Percentiles rank a stretch among this genome's conserved stretches.
These are phyloP conservation scores for Mycena vitilis DNA, from an alignment of 768 basidiomycete species.

Conservation along the genomic window DNA sequence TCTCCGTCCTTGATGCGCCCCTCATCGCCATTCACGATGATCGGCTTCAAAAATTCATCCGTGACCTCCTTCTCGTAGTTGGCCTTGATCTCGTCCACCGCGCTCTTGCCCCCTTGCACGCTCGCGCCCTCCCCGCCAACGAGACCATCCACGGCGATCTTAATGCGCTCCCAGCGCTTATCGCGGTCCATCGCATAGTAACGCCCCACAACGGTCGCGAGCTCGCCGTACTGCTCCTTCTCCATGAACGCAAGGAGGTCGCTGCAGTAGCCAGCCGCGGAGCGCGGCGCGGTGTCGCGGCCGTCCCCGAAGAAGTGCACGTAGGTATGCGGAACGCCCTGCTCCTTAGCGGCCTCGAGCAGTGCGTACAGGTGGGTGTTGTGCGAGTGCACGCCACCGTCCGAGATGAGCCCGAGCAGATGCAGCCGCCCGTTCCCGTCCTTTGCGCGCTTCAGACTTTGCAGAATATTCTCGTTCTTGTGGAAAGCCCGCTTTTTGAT, in stretches of 20 bases:
- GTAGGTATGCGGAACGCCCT: constrained; percentile 86
- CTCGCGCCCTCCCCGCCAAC: constrained; percentile 75
- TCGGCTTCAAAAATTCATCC: constrained; percentile 96
- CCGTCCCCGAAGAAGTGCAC: constrained; percentile 97
- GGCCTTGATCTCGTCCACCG: constrained; percentile 75
- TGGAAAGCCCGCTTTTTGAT: constrained; percentile 93
- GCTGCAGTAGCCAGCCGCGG: constrained; percentile 80
- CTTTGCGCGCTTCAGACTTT: constrained; percentile 82
- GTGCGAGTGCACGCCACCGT: constrained; percentile 98
- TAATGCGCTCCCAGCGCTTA: constrained; percentile 95
- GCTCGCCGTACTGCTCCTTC: constrained; percentile 81
- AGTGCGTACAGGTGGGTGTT: constrained; percentile 91
- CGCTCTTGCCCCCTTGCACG: constrained; percentile 61
- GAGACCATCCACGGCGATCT: constrained; percentile 89
- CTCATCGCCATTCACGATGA: constrained; percentile 84
- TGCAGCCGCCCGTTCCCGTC: constrained; percentile 87
- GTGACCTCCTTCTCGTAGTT: constrained; percentile 89
- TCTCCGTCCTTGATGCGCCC: constrained; percentile 71
- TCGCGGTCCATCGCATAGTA: constrained; percentile 99
- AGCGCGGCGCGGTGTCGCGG: constrained; percentile 92
- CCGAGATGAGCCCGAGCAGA: constrained; percentile 91
- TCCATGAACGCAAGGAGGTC: constrained; percentile 82
- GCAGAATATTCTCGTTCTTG: constrained; percentile 78
- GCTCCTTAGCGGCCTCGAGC: constrained; percentile 89
- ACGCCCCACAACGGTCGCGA: constrained; percentile 88